phyloP scores from a whole-genome alignment of 2,329 filamentous ascomycete genomes.

The Cryphonectria nitschkei region DNA sequence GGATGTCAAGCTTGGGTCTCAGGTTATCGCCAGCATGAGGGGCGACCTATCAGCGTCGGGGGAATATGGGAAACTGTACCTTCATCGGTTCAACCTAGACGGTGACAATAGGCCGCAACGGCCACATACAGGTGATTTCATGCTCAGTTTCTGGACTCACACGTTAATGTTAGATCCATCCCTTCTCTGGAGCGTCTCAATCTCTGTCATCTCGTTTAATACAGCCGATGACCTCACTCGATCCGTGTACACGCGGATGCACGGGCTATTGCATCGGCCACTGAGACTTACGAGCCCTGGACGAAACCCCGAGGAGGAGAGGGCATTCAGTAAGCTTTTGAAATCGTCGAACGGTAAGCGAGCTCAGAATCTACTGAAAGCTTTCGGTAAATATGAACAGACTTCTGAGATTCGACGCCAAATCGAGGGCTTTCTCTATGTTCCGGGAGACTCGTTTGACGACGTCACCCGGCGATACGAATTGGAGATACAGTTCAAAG shows the following conservation, averaged over 20 bases:
- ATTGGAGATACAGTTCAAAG: not conserved
- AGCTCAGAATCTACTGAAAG: not conserved
- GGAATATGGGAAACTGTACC: not conserved
- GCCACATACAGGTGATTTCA: not conserved
- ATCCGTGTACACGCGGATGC: not conserved
- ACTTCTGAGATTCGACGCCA: not conserved
- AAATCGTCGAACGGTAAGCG: too few relatives aligned
- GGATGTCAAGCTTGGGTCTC: not conserved
- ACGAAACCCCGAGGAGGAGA: not conserved
- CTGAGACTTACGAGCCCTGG: not conserved
- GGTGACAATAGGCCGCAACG: not conserved
- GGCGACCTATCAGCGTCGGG: not conserved
- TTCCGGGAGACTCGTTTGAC: not conserved
- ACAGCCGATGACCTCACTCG: fast-evolving
- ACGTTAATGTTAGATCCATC: not conserved
- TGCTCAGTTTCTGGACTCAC: not conserved
- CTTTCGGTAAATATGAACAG: not conserved
- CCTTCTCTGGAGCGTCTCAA: not conserved
- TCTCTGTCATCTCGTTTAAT: too few relatives aligned
- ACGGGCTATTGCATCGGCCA: not conserved
- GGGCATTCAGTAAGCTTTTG: too few relatives aligned
- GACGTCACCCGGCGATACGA: not conserved
- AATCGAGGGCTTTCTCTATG: not conserved
- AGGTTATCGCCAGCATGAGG: not conserved
- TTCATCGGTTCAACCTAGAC: not conserved